Base-by-base conservation (phyloP, 2,329 filamentous ascomycete species). In the Aspergillus pseudoviridinutans region DNA sequence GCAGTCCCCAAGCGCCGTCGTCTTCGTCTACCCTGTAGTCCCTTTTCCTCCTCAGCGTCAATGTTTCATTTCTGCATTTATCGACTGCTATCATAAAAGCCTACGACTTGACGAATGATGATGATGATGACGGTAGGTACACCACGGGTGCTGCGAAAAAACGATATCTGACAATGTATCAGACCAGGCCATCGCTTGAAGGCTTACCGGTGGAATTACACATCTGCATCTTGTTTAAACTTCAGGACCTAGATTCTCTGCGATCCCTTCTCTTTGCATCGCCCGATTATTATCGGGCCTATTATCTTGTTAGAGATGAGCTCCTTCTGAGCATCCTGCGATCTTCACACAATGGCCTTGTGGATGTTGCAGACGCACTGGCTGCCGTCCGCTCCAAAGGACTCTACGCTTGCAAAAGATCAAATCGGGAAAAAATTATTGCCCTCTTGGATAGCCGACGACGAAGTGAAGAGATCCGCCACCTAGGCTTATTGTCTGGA, bases 321-420 rank as follows among this genome's bases (percentile, higher is more conserved):
- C 1, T 58, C 1, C 58, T 61, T 0, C 28, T 25, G 0, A 25
- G 27, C 4, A 5, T 59, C 4, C 12, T 67, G 3, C 46, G 32
- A 20, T 17, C 6, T 12, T 46, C 57, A 20, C 57, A 63, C 28
- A 52, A 47, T 27, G 58, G 49, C 7, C 35, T 58, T 17, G 54
- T 67, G 2, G 50, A 58, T 4, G 53, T 63, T 2, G 7, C 41
- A 4, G 66, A 67, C 24, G 64, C 63, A 22, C 41, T 67, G 9
- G 46, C 56, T 29, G 64, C 64, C 10, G 28, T 65, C 8, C 64
- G 64, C 27, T 66, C 66, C 2, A 54, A 51, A 54, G 58, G 56
- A 1, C 28, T 67, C 0, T 29, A 54, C 3, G 56, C 52, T 10
- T 27, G n/a, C 52, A 7, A 12, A 0, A 10, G 3, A 17, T 20